A percentile compares a stretch with the other conserved stretches of the same genome.
These are phyloP conservation scores for Alternaria sp. DNA, from an alignment of 2,329 filamentous ascomycete genomes.

Conservation along the genomic window DNA sequence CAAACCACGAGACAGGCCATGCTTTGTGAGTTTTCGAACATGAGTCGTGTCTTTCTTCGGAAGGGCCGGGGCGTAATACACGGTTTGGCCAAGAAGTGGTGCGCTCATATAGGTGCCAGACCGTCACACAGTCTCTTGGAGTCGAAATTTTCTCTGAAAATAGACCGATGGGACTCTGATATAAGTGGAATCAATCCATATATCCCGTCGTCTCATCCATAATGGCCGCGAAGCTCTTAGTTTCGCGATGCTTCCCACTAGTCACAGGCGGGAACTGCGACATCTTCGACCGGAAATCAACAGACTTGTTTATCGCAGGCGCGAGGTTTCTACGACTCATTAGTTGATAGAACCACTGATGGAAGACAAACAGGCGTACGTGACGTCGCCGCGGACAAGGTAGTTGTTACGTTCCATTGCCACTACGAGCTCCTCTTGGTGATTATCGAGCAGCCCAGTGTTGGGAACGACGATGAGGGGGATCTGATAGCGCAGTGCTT, in stretches of 20 bases:
- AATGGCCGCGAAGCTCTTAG: conserved; percentile 47
- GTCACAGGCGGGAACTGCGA: conserved; percentile 47
- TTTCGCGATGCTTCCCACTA: conserved; percentile 48
- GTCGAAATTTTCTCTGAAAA: not conserved
- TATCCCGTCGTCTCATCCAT: conserved; percentile 51
- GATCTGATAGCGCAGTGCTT: conserved; percentile 75
- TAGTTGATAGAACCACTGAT: not conserved
- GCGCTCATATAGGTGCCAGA: too few species aligned
- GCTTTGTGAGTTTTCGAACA: not conserved
- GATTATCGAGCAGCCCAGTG: conserved; percentile 80
- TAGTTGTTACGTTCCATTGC: conserved; percentile 79
- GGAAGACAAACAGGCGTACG: conserved; percentile 58
- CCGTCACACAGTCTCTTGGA: not conserved
- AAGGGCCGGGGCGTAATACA: too few species aligned
- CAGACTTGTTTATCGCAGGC: conserved; percentile 59
- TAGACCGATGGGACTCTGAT: rapidly evolving
- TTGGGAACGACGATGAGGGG: conserved; percentile 93
- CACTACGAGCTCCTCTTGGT: conserved; percentile 85
- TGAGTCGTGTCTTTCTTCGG: too few species aligned
- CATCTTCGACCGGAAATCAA: conserved; percentile 50
- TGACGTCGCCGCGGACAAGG: conserved; percentile 73
- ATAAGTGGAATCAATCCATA: conserved; percentile 33
- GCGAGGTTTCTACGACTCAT: conserved; percentile 55
- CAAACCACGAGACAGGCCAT: too few species aligned
- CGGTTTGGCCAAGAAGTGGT: too few species aligned